Evolutionary conservation across 441 rosid species (phyloP).

Genomic region (Populus trichocarpa): DNA sequence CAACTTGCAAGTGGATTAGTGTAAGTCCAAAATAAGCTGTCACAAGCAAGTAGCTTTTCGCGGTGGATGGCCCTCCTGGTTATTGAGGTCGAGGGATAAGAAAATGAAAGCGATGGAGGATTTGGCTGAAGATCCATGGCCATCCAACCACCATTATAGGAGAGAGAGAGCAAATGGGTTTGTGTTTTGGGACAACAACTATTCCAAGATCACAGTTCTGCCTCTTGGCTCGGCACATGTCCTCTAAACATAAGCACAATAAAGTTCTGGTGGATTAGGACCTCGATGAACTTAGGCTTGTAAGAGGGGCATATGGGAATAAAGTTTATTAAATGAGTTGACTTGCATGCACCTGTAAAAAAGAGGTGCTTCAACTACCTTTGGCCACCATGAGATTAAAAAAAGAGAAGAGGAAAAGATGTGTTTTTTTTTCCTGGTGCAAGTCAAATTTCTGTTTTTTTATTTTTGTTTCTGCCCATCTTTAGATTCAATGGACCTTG

Average conservation of each 20-base stretch:
- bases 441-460: no score
- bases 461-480: background rate
- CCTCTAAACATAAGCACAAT: background rate
- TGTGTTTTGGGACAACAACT: background rate
- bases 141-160: conserved; percentile 13
- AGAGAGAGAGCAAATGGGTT: background rate
- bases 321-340: background rate
- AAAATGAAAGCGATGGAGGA: conserved; percentile 9
- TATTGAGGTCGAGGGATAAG: background rate
- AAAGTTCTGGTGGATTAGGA: background rate
- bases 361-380: background rate
- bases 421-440: no score
- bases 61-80: background rate
- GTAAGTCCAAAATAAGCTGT: conserved; percentile 16
- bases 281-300: background rate
- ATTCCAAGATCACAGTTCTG: background rate
- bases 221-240: background rate
- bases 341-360: background rate
- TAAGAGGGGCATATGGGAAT: background rate
- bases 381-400: background rate
- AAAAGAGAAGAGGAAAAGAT: no score
- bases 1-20: background rate
- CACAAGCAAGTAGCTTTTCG: conserved; percentile 16
- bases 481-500: background rate
- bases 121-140: conserved; percentile 7